phyloP scores from a whole-genome alignment of 1,284 basidiomycete species.

The Tetrapyrgos nigripes region DNA sequence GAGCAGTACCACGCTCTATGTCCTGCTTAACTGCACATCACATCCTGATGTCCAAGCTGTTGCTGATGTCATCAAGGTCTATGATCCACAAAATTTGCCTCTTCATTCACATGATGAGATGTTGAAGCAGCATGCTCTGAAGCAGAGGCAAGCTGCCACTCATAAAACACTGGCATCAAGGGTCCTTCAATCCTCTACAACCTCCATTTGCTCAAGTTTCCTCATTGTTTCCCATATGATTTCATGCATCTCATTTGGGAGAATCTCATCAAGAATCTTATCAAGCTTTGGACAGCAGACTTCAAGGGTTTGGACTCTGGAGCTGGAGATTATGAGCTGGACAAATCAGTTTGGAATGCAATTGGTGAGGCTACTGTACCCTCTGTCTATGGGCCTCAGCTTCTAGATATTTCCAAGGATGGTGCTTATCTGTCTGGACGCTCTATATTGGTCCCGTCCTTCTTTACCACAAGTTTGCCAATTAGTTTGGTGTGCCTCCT shows the following conservation, averaged over 20 bases:
- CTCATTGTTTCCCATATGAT: constrained; percentile 49
- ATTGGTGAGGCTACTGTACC: constrained; percentile 42
- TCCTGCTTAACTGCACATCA: constrained; percentile 36
- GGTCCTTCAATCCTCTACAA: constrained; percentile 39
- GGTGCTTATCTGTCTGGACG: constrained; percentile 33
- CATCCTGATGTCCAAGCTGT: constrained; percentile 18
- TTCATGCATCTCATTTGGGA: constrained; percentile 59
- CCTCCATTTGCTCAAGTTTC: constrained; percentile 44
- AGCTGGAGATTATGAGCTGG: constrained; percentile 35
- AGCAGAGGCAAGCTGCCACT: constrained; percentile 29
- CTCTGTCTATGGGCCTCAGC: constrained; percentile 40
- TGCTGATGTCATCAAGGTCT: constrained; percentile 19
- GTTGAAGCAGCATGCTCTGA: constrained; percentile 34
- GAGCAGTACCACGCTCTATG: constrained; percentile 35
- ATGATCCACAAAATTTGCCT: constrained; percentile 43
- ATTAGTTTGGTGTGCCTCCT: constrained; percentile 49
- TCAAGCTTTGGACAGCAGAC: constrained; percentile 44
- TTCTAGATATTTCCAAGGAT: constrained; percentile 44
- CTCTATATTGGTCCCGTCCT: constrained; percentile 47
- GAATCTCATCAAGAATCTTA: constrained; percentile 46
- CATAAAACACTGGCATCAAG: constrained; percentile 48
- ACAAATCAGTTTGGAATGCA: constrained; percentile 40
- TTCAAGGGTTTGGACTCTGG: constrained; percentile 46
- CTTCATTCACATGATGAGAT: constrained; percentile 41
- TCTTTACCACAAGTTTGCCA: constrained; percentile 42